Conservation (phyloP, 768 basidiomycete species). For the Stropharia rugosoannulata region DNA sequence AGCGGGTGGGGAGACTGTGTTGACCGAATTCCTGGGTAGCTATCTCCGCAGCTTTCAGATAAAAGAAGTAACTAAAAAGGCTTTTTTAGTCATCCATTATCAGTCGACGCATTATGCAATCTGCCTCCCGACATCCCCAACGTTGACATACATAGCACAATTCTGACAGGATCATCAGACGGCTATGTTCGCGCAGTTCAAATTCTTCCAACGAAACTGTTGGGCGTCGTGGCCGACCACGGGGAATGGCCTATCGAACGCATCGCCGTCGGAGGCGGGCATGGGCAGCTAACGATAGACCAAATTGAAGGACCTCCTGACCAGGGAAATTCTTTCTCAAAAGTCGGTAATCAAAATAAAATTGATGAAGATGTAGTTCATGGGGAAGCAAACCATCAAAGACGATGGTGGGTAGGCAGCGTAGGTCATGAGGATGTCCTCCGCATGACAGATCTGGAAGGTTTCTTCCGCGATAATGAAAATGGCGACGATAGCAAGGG, state of each 20-base stretch:
- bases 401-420: constrained; percentile 86
- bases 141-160: constrained; percentile 62
- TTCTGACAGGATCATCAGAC: constrained; percentile 91
- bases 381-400: constrained; percentile 18
- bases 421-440: constrained; percentile 88
- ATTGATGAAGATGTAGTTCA: constrained; percentile 13
- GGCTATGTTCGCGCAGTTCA: constrained; percentile 87
- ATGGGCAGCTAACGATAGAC: constrained; percentile 29
- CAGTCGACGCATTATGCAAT: constrained; percentile 82
- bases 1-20: constrained; percentile 93
- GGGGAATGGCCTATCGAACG: constrained; percentile 92
- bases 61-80: constrained; percentile 11
- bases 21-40: constrained; percentile 84
- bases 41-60: constrained; percentile 11
- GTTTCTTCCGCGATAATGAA: constrained; percentile 55
- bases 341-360: constrained; percentile 4
- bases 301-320: constrained; percentile 15
- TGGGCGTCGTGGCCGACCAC: constrained; percentile 90
- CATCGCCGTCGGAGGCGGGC: constrained; percentile 58
- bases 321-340: constrained; percentile 9
- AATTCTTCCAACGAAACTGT: constrained; percentile 83
- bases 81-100: constrained; percentile 75
- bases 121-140: constrained; percentile 62
- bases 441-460: constrained; percentile 81
- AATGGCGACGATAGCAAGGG: constrained; percentile 32